Percentiles rank a stretch among this genome's conserved stretches.
Evolutionary conservation across 495 filamentous ascomycete genomes (phyloP).

Genomic region (Thozetella sp.): DNA sequence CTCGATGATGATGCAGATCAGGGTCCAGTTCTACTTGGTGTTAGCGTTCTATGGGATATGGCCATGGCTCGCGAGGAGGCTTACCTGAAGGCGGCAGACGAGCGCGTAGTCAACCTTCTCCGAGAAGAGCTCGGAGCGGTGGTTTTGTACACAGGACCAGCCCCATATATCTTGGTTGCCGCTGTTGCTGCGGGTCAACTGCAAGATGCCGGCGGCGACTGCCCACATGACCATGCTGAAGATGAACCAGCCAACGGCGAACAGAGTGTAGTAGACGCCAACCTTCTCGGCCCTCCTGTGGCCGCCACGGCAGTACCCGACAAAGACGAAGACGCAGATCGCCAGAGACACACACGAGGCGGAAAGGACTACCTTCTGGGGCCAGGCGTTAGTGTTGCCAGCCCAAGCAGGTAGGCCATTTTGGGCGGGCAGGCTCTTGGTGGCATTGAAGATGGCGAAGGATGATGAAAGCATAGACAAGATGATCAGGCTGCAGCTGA

Average conservation of each 20-base stretch:
- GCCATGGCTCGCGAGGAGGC: constrained; percentile 15
- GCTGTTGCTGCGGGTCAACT: constrained; percentile 71
- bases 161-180: constrained; percentile 91
- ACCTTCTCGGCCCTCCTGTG: constrained; percentile 89
- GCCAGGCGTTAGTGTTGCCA: constrained; percentile 76
- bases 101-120: constrained; percentile 84
- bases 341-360: constrained; percentile 80
- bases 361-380: constrained; percentile 79
- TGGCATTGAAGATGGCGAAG: constrained; percentile 87
- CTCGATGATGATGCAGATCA: constrained; percentile 97
- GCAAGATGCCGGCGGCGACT: constrained; percentile 80
- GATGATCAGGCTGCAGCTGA: constrained; percentile 94
- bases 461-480: constrained; percentile 83
- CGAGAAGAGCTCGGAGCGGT: constrained; percentile 70
- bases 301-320: constrained; percentile 86
- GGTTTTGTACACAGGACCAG: constrained; percentile 92
- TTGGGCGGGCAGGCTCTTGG: constrained; percentile 68
- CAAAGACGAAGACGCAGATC: constrained; percentile 79
- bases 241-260: constrained; percentile 90
- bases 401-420: constrained; percentile 87
- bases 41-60: constrained; percentile 16
- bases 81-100: constrained; percentile 91
- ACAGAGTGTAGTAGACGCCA: constrained; percentile 89
- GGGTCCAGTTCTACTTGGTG: constrained; percentile 76
- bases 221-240: constrained; percentile 95